phyloP scores from a whole-genome alignment of 805 yeast genomes.

The Ogataea ramenticola region DNA sequence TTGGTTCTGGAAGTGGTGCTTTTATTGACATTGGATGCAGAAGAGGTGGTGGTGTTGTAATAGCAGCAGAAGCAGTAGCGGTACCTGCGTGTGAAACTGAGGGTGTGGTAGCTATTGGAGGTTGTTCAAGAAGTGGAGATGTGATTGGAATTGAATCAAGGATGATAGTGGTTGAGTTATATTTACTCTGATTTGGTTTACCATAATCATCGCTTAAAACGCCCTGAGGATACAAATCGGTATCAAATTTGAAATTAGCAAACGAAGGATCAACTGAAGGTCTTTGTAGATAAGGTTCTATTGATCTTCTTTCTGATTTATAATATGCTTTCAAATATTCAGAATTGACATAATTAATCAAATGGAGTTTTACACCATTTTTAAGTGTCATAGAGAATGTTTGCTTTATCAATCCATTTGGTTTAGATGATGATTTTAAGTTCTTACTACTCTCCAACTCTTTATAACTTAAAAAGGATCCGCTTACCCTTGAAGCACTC shows the following conservation, averaged over 20 bases:
- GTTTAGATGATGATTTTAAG: not conserved
- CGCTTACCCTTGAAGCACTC: slow-evolving; percentile 66
- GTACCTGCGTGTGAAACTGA: too few species aligned
- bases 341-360: slow-evolving; percentile 45
- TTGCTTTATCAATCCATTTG: slow-evolving; percentile 55
- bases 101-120: not conserved
- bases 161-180: not conserved
- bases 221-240: slow-evolving; percentile 15
- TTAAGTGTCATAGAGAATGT: slow-evolving; percentile 51
- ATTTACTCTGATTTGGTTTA: not conserved
- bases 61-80: too few species aligned
- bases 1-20: too few species aligned
- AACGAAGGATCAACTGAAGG: slow-evolving; percentile 41
- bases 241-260: slow-evolving; percentile 14
- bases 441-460: slow-evolving; percentile 42
- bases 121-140: not conserved
- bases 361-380: slow-evolving; percentile 47
- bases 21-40: too few species aligned
- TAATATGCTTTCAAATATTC: slow-evolving; percentile 4
- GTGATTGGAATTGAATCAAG: not conserved
- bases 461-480: slow-evolving; percentile 53
- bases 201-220: slow-evolving; percentile 4
- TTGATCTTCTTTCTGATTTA: not conserved
- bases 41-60: not conserved
- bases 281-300: slow-evolving; percentile 15